Conservation (phyloP, 202 grass and related monocot species). For the Musa balbisiana region DNA sequence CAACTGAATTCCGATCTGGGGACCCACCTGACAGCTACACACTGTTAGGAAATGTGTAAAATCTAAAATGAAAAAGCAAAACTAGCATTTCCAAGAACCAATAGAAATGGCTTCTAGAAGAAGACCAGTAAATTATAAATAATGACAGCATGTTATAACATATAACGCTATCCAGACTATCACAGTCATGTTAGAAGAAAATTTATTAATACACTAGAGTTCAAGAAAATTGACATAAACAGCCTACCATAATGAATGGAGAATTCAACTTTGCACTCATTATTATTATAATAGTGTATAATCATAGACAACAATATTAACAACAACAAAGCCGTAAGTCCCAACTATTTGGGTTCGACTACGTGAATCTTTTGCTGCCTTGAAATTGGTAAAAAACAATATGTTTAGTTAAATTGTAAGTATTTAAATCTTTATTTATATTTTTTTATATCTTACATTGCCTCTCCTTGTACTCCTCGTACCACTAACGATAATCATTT, state of each 20-base stretch:
- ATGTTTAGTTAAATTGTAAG: no score
- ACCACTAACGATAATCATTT: no score
- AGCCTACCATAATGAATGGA: background rate
- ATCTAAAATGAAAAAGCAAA: background rate
- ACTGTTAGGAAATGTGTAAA: constrained; percentile 7
- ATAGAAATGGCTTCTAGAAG: background rate
- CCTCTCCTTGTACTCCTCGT: no score
- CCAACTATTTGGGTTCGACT: no score
- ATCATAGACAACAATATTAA: no score
- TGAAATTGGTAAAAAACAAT: no score
- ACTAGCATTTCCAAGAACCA: constrained; percentile 1
- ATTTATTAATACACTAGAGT: background rate
- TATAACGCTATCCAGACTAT: no score
- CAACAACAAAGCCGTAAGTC: no score
- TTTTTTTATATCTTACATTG: no score
- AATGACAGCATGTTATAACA: background rate
- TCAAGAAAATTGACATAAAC: background rate
- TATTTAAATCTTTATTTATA: no score
- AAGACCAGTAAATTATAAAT: background rate
- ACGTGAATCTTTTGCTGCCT: no score
- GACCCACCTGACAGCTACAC: constrained; percentile 40
- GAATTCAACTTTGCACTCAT: background rate
- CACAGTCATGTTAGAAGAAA: background rate
- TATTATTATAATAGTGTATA: no score
- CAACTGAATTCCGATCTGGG: constrained; percentile 50